These are phyloP conservation scores for Myxozyma mucilagina DNA, from an alignment of 805 yeast species.

Conservation along the genomic window DNA sequence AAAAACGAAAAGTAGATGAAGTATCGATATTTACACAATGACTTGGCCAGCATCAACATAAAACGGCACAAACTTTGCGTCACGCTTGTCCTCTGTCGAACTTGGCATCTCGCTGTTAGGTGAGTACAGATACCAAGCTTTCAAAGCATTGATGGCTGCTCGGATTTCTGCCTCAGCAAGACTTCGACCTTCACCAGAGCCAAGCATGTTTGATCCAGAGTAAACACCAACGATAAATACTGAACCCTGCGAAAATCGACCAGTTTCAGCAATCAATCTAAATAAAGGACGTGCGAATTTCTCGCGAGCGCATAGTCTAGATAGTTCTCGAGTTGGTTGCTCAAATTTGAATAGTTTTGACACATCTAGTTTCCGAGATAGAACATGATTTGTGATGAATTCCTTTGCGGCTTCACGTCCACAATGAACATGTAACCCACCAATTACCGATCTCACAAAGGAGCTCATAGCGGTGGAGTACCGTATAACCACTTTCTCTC, in stretches of 20 bases:
- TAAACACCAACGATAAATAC: conserved; percentile 90
- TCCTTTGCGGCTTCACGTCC: conserved; percentile 64
- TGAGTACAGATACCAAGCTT: conserved; percentile 92
- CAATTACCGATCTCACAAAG: conserved; percentile 79
- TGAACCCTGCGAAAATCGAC: conserved; percentile 80
- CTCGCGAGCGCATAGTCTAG: conserved; percentile 73
- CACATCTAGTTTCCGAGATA: conserved; percentile 80
- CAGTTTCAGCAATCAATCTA: conserved; percentile 88
- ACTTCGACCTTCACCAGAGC: conserved; percentile 93
- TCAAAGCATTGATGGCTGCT: conserved; percentile 86
- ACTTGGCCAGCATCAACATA: conserved; percentile 40
- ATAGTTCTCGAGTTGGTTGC: conserved; percentile 82
- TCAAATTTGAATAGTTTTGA: conserved; percentile 73
- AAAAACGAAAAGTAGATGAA: not conserved
- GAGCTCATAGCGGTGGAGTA: conserved; percentile 51
- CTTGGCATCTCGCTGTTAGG: conserved; percentile 62
- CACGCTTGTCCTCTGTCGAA: conserved; percentile 41
- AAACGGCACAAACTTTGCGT: conserved; percentile 28
- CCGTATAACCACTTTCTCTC: conserved; percentile 15
- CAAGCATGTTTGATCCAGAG: conserved; percentile 76
- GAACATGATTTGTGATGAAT: conserved; percentile 72
- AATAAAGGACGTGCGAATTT: conserved; percentile 72
- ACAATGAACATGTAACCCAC: conserved; percentile 74
- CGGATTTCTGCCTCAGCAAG: conserved; percentile 88
- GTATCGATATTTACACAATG: conserved; percentile 33